These are phyloP conservation scores for Fraxinus sp. DNA, from an alignment of 305 asterid species.

Conservation along the genomic window DNA sequence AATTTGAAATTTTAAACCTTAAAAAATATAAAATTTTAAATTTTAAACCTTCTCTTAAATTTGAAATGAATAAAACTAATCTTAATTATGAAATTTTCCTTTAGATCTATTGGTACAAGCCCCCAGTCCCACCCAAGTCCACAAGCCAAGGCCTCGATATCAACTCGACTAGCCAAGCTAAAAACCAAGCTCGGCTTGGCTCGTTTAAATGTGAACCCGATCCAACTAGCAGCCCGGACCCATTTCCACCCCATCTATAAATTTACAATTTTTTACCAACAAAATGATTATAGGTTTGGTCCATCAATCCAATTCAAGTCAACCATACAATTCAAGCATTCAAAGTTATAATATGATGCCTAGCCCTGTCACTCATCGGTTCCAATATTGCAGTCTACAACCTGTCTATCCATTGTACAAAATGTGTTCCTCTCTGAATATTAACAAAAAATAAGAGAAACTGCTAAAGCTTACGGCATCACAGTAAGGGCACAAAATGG, in stretches of 20 bases:
- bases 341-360: background rate
- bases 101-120: too few relatives aligned
- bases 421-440: conserved; percentile 29
- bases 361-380: background rate
- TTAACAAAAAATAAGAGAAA: conserved; percentile 36
- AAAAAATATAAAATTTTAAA: too few relatives aligned
- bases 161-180: too few relatives aligned
- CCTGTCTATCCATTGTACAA: conserved; percentile 12
- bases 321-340: background rate
- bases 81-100: too few relatives aligned
- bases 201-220: background rate
- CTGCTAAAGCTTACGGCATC: background rate
- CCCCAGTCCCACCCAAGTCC: too few relatives aligned
- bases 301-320: background rate
- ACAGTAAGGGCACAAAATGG: background rate
- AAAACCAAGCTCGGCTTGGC: too few relatives aligned
- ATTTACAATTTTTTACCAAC: background rate
- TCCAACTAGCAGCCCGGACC: background rate
- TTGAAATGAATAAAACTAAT: too few relatives aligned
- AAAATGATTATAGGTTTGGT: background rate
- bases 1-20: too few relatives aligned
- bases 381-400: background rate
- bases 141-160: too few relatives aligned
- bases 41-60: too few relatives aligned
- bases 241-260: background rate